Base-by-base conservation (phyloP, 2,329 filamentous ascomycete species). In the Cadophora malorum region DNA sequence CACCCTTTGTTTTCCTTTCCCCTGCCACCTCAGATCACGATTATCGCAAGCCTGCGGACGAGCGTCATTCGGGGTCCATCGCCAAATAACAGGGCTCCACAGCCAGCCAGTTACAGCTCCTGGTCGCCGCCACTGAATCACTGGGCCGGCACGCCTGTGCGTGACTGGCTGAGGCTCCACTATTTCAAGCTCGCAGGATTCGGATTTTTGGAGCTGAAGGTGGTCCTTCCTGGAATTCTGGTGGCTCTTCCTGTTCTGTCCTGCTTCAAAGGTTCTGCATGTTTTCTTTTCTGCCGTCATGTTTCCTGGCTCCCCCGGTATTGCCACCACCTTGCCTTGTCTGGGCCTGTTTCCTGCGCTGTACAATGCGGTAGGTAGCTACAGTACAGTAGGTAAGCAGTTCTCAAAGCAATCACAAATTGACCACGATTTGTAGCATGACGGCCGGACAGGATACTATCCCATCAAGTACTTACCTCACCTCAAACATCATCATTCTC, bases 1-100 rank as follows among this genome's bases (percentile, higher is more conserved):
- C 53, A 35, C n/a, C 55, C 3, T 28, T 23, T 38, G n/a, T n/a
- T 33, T 19, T 33, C 33, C 33, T 41, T 45, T 59, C 31, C 55
- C 31, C 55, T 38, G 55, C 55, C 55, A 9, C 52, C 25, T 55
- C n/a, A 45, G 56, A 45, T 59, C 56, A 59, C 56, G 56, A 59
- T 59, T 45, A 35, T 41, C 10, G 10, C n/a, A 59, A 21, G n/a
- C 56, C 21, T 55, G 33, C n/a, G n/a, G 23, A 23, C 21, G 35
- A 59, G 56, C 56, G 56, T 59, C 56, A 59, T 59, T 59, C 35
- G 56, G 56, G 33, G 56, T 21, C 23, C 56, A 23, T 16, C 10
- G 2, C 2, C 9, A 31, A 28, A 14, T 41, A 41, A 23, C 35
- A 59, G 21, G 56, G 56, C 56, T 59, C 21, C 28, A 2, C 4